phyloP scores from a whole-genome alignment of 495 filamentous ascomycete genomes.

The Cercophora sp. region DNA sequence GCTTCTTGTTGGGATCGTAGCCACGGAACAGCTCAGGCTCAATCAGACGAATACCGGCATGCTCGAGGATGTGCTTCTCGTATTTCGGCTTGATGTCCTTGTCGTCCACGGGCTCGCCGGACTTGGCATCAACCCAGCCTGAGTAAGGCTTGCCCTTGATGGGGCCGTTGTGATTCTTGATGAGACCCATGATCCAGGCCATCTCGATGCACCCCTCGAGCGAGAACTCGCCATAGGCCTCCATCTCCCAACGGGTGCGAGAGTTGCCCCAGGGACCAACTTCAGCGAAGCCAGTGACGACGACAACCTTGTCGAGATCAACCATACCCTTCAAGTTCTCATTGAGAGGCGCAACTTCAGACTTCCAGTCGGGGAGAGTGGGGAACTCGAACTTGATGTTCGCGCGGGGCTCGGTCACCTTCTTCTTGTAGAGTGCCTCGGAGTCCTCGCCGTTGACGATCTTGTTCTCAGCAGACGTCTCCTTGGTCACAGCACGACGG shows the following conservation, averaged over 20 bases:
- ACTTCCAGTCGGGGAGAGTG: slow-evolving; percentile 81
- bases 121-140: slow-evolving; percentile 95
- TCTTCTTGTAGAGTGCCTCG: slow-evolving; percentile 90
- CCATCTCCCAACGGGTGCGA: slow-evolving; percentile 98
- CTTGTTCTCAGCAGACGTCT: slow-evolving; percentile 96
- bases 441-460: slow-evolving; percentile 91
- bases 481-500: slow-evolving; percentile 87
- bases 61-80: slow-evolving; percentile 92
- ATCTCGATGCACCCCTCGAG: slow-evolving; percentile 98
- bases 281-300: slow-evolving; percentile 95
- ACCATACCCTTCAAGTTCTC: slow-evolving; percentile 92
- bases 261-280: slow-evolving; percentile 98
- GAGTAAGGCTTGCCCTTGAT: slow-evolving; percentile 96
- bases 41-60: slow-evolving; percentile 95
- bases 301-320: slow-evolving; percentile 94
- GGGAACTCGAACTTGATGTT: slow-evolving; percentile 98
- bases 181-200: slow-evolving; percentile 99
- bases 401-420: slow-evolving; percentile 85
- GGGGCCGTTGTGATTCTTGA: slow-evolving; percentile 97
- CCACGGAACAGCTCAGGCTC: slow-evolving; percentile 96
- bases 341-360: slow-evolving; percentile 84
- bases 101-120: slow-evolving; percentile 92
- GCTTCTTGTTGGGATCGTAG: slow-evolving; percentile 98
- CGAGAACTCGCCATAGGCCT: slow-evolving; percentile 93
- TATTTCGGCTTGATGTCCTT: slow-evolving; percentile 97